These are phyloP conservation scores for Botryotinia globosa DNA, from an alignment of 2,329 filamentous ascomycete species.

Conservation along the genomic window DNA sequence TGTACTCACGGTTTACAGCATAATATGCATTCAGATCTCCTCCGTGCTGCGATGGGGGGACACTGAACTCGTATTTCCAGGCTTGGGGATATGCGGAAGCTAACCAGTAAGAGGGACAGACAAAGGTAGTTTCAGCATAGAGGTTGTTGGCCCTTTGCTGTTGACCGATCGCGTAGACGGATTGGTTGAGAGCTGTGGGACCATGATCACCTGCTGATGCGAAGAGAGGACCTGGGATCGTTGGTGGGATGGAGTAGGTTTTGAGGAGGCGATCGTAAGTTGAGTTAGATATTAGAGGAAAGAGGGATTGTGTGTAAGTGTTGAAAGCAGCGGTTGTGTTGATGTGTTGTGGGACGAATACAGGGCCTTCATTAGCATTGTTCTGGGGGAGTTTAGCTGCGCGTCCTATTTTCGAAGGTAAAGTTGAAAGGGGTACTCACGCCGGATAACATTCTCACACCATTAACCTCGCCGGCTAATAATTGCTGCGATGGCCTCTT, in stretches of 20 bases:
- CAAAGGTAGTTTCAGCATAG: conserved; percentile 47
- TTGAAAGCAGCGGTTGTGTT: conserved; percentile 43
- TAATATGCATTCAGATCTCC: conserved; percentile 40
- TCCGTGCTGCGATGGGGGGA: conserved; percentile 40
- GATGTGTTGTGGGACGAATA: conserved; percentile 47
- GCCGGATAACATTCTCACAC: conserved; percentile 30
- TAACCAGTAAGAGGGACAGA: conserved; percentile 54
- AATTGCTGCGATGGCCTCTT: conserved; percentile 38
- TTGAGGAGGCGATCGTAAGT: conserved; percentile 38
- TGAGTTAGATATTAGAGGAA: conserved; percentile 42
- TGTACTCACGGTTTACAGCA: conserved; percentile 27
- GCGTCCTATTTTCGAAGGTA: too few species aligned
- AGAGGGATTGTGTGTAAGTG: conserved; percentile 42
- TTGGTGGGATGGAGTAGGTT: conserved; percentile 30
- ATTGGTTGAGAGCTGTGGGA: conserved; percentile 45
- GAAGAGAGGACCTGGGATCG: conserved; percentile 31
- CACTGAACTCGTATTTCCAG: conserved; percentile 47
- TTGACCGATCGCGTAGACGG: conserved; percentile 45
- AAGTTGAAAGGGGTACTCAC: background rate
- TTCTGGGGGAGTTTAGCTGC: conserved; percentile 33
- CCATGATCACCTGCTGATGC: conserved; percentile 38
- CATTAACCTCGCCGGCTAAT: conserved; percentile 36
- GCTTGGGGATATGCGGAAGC: conserved; percentile 43
- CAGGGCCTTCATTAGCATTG: conserved; percentile 51
- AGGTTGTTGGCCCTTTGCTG: conserved; percentile 47